Base-by-base conservation (phyloP, 139 green algal species). In the Auxenochlorella protothecoides region DNA sequence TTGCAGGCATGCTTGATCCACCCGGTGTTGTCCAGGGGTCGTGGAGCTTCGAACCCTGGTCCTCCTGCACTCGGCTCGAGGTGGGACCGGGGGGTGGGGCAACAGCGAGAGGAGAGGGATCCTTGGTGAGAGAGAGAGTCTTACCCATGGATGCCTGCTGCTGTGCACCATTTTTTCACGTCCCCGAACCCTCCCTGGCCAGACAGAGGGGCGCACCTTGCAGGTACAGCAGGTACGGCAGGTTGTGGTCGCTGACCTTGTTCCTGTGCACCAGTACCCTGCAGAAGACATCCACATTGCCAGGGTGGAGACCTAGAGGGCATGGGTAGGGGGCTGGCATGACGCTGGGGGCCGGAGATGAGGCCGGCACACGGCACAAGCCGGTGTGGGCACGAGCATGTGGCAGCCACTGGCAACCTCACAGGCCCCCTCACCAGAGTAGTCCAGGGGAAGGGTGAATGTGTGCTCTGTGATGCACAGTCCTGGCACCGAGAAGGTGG, bases 141-240 rank as follows among this genome's bases (percentile, higher is more conserved):
- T 64, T 12, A 64, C 13, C 13, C 59, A 64, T 12, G 59, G 2
- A 64, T 64, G 13, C 13, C 13, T n/a, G 12, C 12, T 64, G 59
- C 59, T 64, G 59, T 64, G 13, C 13, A 72, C 68, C 66, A 72
- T 64, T 59, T 68, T 14, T 9, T 4, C 8, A 54, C 51, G 59
- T 53, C 55, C 4, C 13, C 0, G 53, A 8, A 10, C 6, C 15
- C 14, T 68, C 3, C 15, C 44, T 16, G 9, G 8, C 65, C 65
- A 63, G 14, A 72, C 66, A 53, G 15, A 52, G 13, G 57, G 55
- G 5, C 55, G 9, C 64, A 90, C 88, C 91, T 85, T 96, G 85
- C n/a, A 96, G 74, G 76, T 87, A 97, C 0, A 96, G 72, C 61
- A 96, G 80, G 76, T 82, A 94, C 2, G 88, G 86, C 63, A 88